Evolutionary conservation across 805 yeast genomes (phyloP).

Genomic region (Lachancea sp.): DNA sequence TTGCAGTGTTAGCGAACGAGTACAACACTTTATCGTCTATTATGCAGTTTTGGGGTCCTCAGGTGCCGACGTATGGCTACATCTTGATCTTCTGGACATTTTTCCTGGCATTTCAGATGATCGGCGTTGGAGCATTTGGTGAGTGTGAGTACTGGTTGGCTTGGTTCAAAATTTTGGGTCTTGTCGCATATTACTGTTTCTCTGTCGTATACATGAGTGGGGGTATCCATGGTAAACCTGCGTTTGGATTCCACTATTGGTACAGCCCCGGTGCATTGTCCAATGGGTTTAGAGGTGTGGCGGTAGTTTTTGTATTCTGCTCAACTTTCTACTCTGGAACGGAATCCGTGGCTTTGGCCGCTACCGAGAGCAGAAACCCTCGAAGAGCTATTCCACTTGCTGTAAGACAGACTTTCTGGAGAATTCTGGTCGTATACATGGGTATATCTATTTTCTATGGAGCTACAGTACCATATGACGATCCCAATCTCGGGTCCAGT

Average conservation of each 20-base stretch:
- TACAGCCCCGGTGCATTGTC: conserved; percentile 45
- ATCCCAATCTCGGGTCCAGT: conserved; percentile 39
- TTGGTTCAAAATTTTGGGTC: conserved; percentile 53
- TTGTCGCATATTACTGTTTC: conserved; percentile 51
- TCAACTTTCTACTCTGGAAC: conserved; percentile 55
- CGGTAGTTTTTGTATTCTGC: conserved; percentile 52
- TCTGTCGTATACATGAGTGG: conserved; percentile 55
- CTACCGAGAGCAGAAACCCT: conserved; percentile 49
- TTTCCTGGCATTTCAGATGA: conserved; percentile 34
- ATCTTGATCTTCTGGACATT: conserved; percentile 14
- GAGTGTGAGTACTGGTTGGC: conserved; percentile 53
- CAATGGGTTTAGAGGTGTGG: conserved; percentile 38
- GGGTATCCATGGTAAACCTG: conserved; percentile 44
- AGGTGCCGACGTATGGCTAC: conserved; percentile 16
- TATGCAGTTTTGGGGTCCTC: conserved; percentile 12
- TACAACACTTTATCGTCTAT: conserved; percentile 8
- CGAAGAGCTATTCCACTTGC: conserved; percentile 52
- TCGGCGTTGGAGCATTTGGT: conserved; percentile 49
- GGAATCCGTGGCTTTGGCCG: conserved; percentile 48
- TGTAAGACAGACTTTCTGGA: conserved; percentile 38
- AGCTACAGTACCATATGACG: conserved; percentile 45
- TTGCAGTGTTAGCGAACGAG: conserved; percentile 9
- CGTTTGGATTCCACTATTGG: conserved; percentile 18
- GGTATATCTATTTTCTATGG: conserved; percentile 49
- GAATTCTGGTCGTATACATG: conserved; percentile 50